Conservation (phyloP, 2,329 filamentous ascomycete species). For the Lachnellula willkommii region DNA sequence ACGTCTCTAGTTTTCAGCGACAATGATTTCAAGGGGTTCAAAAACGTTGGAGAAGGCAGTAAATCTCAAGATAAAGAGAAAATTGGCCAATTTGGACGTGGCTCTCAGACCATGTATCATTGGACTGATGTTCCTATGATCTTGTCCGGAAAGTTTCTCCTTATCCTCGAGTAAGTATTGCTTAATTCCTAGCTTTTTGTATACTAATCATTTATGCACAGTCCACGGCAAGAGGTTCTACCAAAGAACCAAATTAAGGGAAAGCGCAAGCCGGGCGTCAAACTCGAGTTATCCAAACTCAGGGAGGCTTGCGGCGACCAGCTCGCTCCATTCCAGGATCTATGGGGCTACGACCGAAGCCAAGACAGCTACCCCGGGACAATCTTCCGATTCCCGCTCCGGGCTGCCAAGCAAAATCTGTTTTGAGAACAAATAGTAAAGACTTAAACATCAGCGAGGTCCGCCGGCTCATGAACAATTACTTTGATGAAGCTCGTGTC, state of each 20-base stretch:
- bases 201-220: constrained; percentile 5
- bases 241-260: constrained; percentile 15
- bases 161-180: constrained; percentile 32
- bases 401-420: constrained; percentile 2
- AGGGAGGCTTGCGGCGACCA: constrained; percentile 17
- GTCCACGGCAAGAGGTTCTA: constrained; percentile 25
- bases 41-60: constrained; percentile 32
- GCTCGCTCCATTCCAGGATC: constrained; percentile 19
- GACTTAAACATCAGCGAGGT: constrained; percentile 3
- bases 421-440: constrained; percentile 7
- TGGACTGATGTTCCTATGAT: constrained; percentile 34
- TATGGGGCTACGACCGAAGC: constrained; percentile 21
- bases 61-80: constrained; percentile 26
- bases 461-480: constrained; percentile 11
- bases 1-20: constrained; percentile 24
- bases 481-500: constrained; percentile 24
- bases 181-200: background rate
- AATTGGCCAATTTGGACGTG: constrained; percentile 34
- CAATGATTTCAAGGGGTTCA: constrained; percentile 31
- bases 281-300: constrained; percentile 19
- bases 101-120: constrained; percentile 35
- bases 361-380: constrained; percentile 23
- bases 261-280: constrained; percentile 21
- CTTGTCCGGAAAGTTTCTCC: constrained; percentile 29
- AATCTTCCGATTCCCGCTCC: constrained; percentile 28